These are phyloP conservation scores for Irpex lacteus DNA, from an alignment of 1,284 basidiomycete species.

Conservation along the genomic window DNA sequence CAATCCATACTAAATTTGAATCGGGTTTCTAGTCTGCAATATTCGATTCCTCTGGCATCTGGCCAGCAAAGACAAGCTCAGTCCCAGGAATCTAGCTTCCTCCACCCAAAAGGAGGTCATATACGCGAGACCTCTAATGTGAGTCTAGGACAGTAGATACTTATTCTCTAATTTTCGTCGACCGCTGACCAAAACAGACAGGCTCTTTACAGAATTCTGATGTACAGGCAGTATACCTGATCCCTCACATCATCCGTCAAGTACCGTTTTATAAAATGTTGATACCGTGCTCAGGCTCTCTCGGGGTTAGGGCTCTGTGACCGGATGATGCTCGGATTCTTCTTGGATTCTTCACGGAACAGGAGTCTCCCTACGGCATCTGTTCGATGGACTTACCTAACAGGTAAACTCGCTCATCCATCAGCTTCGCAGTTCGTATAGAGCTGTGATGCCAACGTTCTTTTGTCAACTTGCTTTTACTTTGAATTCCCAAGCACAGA, in stretches of 20 bases:
- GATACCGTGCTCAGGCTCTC: background rate
- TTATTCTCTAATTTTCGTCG: background rate
- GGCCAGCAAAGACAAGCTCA: too few species aligned
- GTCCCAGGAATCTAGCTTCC: too few species aligned
- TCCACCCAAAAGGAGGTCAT: too few species aligned
- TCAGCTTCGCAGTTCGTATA: background rate
- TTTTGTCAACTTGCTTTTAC: background rate
- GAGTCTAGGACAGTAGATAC: background rate
- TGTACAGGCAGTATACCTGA: background rate
- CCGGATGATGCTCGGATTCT: slow-evolving; percentile 26
- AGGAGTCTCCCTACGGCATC: background rate
- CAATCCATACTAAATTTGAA: too few species aligned
- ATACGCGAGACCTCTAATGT: too few species aligned
- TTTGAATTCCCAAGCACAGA: background rate
- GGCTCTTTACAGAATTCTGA: background rate
- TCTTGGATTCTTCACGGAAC: slow-evolving; percentile 21
- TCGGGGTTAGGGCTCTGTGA: background rate
- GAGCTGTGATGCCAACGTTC: background rate
- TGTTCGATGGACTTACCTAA: background rate
- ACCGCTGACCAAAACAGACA: too few species aligned
- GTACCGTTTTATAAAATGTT: background rate
- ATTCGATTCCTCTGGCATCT: too few species aligned
- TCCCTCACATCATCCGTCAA: background rate
- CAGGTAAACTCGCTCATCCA: slow-evolving; percentile 5
- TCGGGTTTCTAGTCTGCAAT: too few species aligned